These are phyloP conservation scores for Suhomyces sp. DNA, from an alignment of 805 yeast genomes.

Conservation along the genomic window DNA sequence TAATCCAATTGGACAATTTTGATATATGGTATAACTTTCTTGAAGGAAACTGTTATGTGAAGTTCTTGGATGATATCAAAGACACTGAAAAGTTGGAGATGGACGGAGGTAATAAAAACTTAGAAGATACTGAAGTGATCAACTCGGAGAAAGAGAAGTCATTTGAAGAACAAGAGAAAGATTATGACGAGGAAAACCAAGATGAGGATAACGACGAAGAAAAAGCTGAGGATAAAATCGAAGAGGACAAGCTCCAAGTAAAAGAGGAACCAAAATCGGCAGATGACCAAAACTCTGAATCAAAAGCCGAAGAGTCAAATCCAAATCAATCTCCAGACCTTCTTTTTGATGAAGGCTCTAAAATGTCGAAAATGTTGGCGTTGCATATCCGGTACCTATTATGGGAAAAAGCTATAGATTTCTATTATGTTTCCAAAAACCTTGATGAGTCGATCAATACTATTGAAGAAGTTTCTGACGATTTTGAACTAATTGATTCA, in stretches of 20 bases:
- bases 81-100: conserved; percentile 4
- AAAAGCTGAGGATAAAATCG: conserved; percentile 23
- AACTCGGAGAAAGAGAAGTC: conserved; percentile 4
- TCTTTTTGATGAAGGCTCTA: conserved; percentile 43
- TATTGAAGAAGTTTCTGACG: conserved; percentile 34
- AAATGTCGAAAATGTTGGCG: conserved; percentile 43
- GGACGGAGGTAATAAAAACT: conserved; percentile 5
- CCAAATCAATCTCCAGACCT: conserved; percentile 5
- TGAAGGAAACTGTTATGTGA: conserved; percentile 34
- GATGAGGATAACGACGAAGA: conserved; percentile 22
- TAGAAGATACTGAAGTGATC: conserved; percentile 6
- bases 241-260: conserved; percentile 22
- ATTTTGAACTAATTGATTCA: conserved; percentile 34
- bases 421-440: conserved; percentile 28
- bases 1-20: conserved; percentile 37
- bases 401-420: conserved; percentile 70
- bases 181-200: conserved; percentile 11
- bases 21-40: conserved; percentile 49
- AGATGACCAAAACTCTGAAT: conserved; percentile 31
- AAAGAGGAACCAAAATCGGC: no score
- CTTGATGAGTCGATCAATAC: conserved; percentile 13
- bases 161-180: conserved; percentile 8
- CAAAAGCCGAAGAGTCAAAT: conserved; percentile 27
- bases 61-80: conserved; percentile 16
- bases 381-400: conserved; percentile 64